Conservation (phyloP, 1,284 basidiomycete genomes). For the Thelephora terrestris region DNA sequence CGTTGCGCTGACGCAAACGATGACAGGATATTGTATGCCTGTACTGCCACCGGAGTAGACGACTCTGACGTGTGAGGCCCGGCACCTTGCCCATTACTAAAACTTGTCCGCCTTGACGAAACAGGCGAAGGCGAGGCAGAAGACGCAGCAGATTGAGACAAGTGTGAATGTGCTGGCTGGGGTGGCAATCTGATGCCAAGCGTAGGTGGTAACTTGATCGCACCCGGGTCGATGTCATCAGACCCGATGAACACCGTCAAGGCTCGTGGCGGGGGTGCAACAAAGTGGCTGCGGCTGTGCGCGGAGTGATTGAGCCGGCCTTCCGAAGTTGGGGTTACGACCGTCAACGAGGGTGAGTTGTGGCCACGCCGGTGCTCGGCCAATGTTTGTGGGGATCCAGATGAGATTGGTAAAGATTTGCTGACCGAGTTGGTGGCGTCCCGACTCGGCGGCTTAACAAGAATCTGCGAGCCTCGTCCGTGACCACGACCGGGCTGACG, state of each 20-base stretch:
- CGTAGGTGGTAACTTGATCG: slow-evolving; percentile 57
- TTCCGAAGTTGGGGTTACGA: slow-evolving; percentile 11
- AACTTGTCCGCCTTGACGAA: slow-evolving; percentile 14
- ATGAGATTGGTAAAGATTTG: slow-evolving; percentile 12
- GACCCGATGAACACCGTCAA: slow-evolving; percentile 62
- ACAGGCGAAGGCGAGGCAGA: slow-evolving; percentile 5
- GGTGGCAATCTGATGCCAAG: slow-evolving; percentile 47
- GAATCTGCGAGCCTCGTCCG: slow-evolving; percentile 23
- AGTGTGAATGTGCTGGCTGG: slow-evolving; percentile 18
- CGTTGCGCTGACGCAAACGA: slow-evolving; percentile 12
- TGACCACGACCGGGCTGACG: slow-evolving; percentile 1
- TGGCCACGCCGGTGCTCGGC: slow-evolving; percentile 13
- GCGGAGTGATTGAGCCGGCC: slow-evolving; percentile 40
- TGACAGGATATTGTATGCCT: slow-evolving; percentile 18
- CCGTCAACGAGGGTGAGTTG: slow-evolving; percentile 40
- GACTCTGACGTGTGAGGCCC: not conserved
- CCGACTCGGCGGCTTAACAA: slow-evolving; percentile 43
- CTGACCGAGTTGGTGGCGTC: slow-evolving; percentile 13
- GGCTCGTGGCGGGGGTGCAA: slow-evolving; percentile 60
- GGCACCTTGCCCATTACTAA: slow-evolving; percentile 27
- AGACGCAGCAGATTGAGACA: slow-evolving; percentile 5
- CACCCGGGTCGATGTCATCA: slow-evolving; percentile 32
- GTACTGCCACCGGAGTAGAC: not conserved
- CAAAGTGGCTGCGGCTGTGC: slow-evolving; percentile 40
- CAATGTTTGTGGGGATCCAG: not conserved